phyloP scores from a whole-genome alignment of 2,329 filamentous ascomycete species.

The Diaporthe sp. region DNA sequence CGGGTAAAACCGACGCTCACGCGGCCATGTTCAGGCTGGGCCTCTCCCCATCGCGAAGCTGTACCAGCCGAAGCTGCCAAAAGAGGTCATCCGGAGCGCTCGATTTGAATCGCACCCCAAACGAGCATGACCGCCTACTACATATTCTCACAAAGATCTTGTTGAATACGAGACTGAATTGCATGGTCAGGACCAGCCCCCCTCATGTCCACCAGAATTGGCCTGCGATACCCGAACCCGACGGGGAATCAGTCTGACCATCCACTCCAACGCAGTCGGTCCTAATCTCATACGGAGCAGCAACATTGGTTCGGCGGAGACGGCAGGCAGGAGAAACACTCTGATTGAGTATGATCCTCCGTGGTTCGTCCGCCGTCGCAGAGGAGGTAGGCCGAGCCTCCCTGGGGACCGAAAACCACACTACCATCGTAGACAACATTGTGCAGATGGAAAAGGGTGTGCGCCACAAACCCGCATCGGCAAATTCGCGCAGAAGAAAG shows the following conservation, averaged over 20 bases:
- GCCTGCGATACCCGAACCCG: not conserved
- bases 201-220: not conserved
- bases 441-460: not conserved
- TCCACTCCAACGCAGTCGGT: not conserved
- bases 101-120: not conserved
- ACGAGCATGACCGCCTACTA: not conserved
- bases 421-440: not conserved
- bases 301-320: not conserved
- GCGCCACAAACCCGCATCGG: slow-evolving; percentile 22
- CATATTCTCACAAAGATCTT: not conserved
- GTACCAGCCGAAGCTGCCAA: not conserved
- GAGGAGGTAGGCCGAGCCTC: not conserved
- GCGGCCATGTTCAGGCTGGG: not conserved
- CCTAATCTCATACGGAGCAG: not conserved
- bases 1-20: slow-evolving; percentile 7
- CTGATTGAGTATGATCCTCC: not conserved
- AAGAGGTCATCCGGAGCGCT: not conserved
- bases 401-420: not conserved
- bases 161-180: not conserved
- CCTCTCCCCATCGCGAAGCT: not conserved
- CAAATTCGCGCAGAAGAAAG: slow-evolving; percentile 3
- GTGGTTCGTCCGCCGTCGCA: not conserved
- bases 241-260: slow-evolving; percentile 11
- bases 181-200: not conserved
- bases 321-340: not conserved